Conservation (phyloP, 148 eudicot species). For the Vaccinium corymbosum region DNA sequence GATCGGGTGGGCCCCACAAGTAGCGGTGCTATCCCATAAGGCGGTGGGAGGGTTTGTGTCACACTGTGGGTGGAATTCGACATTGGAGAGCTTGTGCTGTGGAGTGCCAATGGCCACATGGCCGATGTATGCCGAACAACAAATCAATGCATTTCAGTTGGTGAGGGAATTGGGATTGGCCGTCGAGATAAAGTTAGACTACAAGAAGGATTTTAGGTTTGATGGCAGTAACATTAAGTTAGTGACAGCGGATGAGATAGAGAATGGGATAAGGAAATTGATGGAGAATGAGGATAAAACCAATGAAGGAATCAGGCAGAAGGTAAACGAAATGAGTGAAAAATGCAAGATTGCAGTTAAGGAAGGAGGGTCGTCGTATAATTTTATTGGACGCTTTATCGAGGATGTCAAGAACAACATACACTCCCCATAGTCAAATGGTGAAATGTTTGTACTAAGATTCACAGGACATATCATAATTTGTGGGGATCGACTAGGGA, state of each 20-base stretch:
- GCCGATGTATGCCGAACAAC: background rate
- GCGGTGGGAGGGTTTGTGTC: slow-evolving; percentile 5
- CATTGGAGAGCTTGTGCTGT: background rate
- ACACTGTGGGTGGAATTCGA: background rate
- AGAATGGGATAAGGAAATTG: background rate
- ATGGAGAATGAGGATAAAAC: background rate
- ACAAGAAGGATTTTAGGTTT: background rate
- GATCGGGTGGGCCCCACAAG: slow-evolving; percentile 5
- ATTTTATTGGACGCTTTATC: background rate
- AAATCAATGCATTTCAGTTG: background rate
- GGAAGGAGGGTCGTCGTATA: background rate
- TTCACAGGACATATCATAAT: too few relatives aligned
- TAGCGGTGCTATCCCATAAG: background rate
- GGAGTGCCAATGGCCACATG: background rate
- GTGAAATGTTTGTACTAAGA: too few relatives aligned
- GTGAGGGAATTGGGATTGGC: background rate
- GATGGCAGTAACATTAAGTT: background rate
- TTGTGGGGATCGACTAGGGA: too few relatives aligned
- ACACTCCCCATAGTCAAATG: background rate
- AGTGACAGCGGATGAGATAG: background rate
- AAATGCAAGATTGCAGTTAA: background rate
- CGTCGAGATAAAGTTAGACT: background rate
- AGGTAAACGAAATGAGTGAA: background rate
- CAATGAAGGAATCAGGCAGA: background rate
- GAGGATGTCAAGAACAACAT: background rate